Percentiles rank a stretch among this genome's conserved stretches.
These are phyloP conservation scores for Prunus mongolica DNA, from an alignment of 306 rosid genomes.

Conservation along the genomic window DNA sequence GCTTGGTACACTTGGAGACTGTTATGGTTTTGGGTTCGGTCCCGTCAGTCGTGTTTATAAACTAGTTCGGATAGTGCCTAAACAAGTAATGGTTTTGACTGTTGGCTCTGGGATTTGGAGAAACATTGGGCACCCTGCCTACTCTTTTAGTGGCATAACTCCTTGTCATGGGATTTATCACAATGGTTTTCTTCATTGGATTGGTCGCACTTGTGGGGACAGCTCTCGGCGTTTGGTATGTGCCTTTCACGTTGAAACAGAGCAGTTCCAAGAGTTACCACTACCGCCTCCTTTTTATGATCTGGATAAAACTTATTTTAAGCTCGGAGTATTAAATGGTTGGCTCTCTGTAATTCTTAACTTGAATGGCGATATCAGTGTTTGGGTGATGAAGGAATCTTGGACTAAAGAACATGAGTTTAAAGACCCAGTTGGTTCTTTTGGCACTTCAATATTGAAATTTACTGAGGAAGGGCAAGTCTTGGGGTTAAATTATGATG, in stretches of 20 bases:
- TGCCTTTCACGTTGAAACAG: neutral
- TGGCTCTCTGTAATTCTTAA: neutral
- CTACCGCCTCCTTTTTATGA: neutral
- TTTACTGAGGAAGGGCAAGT: neutral
- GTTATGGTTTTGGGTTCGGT: too few relatives aligned
- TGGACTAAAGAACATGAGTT: neutral
- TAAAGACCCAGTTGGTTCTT: neutral
- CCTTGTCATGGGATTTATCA: too few relatives aligned
- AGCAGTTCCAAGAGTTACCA: neutral
- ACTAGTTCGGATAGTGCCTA: too few relatives aligned
- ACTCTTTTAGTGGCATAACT: too few relatives aligned
- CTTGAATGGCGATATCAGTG: neutral
- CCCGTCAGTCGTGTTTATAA: too few relatives aligned
- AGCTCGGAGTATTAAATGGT: neutral
- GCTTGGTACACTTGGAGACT: too few relatives aligned
- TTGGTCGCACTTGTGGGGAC: too few relatives aligned
- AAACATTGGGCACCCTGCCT: too few relatives aligned
- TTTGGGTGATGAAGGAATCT: neutral
- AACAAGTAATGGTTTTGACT: too few relatives aligned
- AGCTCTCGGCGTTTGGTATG: neutral
- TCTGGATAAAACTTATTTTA: neutral
- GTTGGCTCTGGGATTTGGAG: too few relatives aligned
- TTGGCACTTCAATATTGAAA: neutral
- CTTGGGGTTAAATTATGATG: neutral
- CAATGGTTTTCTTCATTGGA: too few relatives aligned